Evolutionary conservation across 306 rosid species (phyloP).

Genomic region (Prunus davidiana): DNA sequence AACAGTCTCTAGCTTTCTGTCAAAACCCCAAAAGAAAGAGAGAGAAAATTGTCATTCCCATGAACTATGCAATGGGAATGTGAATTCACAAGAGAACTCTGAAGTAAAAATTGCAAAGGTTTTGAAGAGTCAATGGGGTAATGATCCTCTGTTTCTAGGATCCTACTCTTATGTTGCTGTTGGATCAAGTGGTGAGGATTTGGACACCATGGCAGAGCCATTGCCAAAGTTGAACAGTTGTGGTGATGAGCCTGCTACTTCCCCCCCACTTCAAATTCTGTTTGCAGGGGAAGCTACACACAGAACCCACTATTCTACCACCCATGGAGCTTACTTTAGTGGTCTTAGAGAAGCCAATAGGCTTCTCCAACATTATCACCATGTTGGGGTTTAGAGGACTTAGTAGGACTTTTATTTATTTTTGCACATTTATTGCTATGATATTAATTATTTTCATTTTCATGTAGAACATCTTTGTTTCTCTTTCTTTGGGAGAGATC

Average conservation of each 20-base stretch:
- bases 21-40: slow-evolving; percentile 25
- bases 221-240: slow-evolving; percentile 49
- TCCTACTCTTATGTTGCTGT: slow-evolving; percentile 83
- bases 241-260: slow-evolving; percentile 10
- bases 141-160: slow-evolving; percentile 82
- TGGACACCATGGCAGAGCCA: slow-evolving; percentile 86
- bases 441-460: slow-evolving; percentile 46
- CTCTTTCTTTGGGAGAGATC: slow-evolving; percentile 21
- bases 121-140: slow-evolving; percentile 76
- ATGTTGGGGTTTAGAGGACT: slow-evolving; percentile 52
- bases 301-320: slow-evolving; percentile 94
- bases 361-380: slow-evolving; percentile 83
- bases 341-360: slow-evolving; percentile 97
- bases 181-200: slow-evolving; percentile 88
- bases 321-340: slow-evolving; percentile 98
- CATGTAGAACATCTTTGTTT: slow-evolving; percentile 38
- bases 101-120: slow-evolving; percentile 53
- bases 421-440: slow-evolving; percentile 44
- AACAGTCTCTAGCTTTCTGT: slow-evolving; percentile 50
- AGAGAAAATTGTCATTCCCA: slow-evolving; percentile 21
- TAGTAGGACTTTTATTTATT: slow-evolving; percentile 16
- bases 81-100: slow-evolving; percentile 22
- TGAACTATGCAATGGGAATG: slow-evolving; percentile 43
- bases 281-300: slow-evolving; percentile 99
- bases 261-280: slow-evolving; percentile 74